phyloP scores from a whole-genome alignment of 495 filamentous ascomycete species.

The Penicillium bovifimosum region DNA sequence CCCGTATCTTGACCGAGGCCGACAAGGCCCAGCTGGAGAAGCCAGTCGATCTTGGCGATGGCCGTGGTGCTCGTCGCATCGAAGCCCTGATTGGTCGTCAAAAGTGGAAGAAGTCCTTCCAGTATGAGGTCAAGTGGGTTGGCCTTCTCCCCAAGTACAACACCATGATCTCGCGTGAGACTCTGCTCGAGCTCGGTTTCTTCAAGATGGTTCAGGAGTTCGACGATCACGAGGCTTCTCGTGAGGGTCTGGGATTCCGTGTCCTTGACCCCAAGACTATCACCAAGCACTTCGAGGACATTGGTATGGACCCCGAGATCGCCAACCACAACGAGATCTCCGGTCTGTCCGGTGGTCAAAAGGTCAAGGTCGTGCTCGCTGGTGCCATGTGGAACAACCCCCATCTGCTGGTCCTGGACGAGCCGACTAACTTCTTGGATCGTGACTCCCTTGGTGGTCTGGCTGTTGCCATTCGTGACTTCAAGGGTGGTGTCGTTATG shows the following conservation, averaged over 20 bases:
- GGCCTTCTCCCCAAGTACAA: conserved; percentile 87
- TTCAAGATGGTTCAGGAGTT: conserved; percentile 94
- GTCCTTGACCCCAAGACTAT: conserved; percentile 88
- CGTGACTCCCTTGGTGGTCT: conserved; percentile 94
- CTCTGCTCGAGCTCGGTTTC: conserved; percentile 77
- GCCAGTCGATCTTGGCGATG: conserved; percentile 74
- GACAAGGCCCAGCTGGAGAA: conserved; percentile 90
- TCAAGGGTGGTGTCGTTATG: conserved; percentile 96
- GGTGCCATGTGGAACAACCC: conserved; percentile 99
- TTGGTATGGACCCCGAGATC: conserved; percentile 94
- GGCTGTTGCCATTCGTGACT: conserved; percentile 93
- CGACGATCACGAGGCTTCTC: conserved; percentile 95
- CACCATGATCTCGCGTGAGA: conserved; percentile 88
- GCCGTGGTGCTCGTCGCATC: conserved; percentile 69
- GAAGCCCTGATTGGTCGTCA: conserved; percentile 91
- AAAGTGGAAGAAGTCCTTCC: conserved; percentile 98
- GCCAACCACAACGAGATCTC: conserved; percentile 98
- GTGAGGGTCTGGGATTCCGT: conserved; percentile 94
- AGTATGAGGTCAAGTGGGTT: conserved; percentile 97
- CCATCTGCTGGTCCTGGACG: conserved; percentile 93
- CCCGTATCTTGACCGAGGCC: conserved; percentile 76
- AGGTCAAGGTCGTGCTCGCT: conserved; percentile 98
- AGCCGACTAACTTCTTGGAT: conserved; percentile 98
- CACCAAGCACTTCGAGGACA: conserved; percentile 94
- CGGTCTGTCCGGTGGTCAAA: conserved; percentile 95